phyloP scores from a whole-genome alignment of 495 filamentous ascomycete species.

The Letharia lupina region DNA sequence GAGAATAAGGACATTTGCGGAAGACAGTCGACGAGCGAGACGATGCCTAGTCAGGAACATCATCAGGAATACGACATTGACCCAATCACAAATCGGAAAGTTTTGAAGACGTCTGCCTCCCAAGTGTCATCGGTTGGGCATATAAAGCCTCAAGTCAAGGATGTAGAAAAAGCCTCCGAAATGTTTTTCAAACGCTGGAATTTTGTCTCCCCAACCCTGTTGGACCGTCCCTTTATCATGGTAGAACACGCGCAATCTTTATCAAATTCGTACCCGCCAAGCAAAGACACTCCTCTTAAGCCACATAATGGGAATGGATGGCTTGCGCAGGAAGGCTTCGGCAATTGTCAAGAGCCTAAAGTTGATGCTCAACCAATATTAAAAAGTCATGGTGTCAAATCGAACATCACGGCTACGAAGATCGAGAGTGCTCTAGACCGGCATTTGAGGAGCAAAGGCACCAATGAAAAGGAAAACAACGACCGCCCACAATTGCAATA shows the following conservation, averaged over 20 bases:
- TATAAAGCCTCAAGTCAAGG: constrained; percentile 8
- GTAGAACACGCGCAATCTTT: neutral
- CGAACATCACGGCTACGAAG: constrained; percentile 5
- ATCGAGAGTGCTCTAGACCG: constrained; percentile 26
- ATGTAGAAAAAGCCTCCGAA: constrained; percentile 19
- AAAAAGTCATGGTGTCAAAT: neutral
- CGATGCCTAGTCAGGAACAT: neutral
- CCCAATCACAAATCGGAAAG: constrained; percentile 55
- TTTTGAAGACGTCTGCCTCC: constrained; percentile 27
- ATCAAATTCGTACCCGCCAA: neutral
- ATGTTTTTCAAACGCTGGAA: constrained; percentile 32
- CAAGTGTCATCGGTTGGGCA: neutral
- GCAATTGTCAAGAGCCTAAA: neutral
- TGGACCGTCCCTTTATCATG: neutral
- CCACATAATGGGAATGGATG: constrained; percentile 9
- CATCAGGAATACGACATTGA: constrained; percentile 43
- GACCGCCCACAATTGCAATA: constrained; percentile 10
- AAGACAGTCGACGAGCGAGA: constrained; percentile 2
- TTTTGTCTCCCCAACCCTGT: neutral
- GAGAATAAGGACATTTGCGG: neutral
- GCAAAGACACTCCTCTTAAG: neutral
- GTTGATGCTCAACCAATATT: neutral
- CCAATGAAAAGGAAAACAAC: neutral
- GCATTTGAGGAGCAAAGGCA: constrained; percentile 18
- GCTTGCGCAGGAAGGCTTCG: constrained; percentile 28